Base-by-base conservation (phyloP, 805 yeast species). In the Wickerhamomyces bovis region DNA sequence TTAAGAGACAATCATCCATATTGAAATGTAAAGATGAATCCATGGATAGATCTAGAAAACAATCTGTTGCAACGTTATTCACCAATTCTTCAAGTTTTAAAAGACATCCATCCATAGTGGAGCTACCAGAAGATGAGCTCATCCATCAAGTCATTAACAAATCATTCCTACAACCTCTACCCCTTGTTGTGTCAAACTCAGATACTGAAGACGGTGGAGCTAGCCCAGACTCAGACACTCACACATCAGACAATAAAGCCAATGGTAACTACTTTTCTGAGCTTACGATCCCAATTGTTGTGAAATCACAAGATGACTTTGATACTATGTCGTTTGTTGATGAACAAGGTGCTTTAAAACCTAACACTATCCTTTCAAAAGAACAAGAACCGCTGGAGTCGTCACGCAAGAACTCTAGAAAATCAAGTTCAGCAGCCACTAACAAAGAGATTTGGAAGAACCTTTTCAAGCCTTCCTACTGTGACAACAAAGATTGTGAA, bases 1-100 rank as follows among this genome's bases (percentile, higher is more conserved):
- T 62, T 54, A 60, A 63, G 41, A 54, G 65, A 40, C 57, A 63
- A 40, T 60, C 58, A 18, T 61, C 66, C 8, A 58, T 63, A 6
- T 46, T 64, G 41, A 63, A 61, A 46, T 62, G 66, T 43, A 58
- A 60, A 41, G 62, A 58, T n/a, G 60, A 52, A 26, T 18, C 47
- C 3, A 18, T 38, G 4, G 44, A 47, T 2, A 49, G 45, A 19
- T 53, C 48, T 16, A 44, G 61, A 16, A 56, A 49, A 28, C 52
- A 39, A 16, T 56, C 60, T 8, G 55, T 53, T 16, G 58, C 56
- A 5, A 54, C 62, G 1, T 46, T 54, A 3, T 42, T 52, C 38
- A 54, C 56, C 11, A 53, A 44, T 40, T 38, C 51, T 5, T 54
- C 57, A 12, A 44, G 41, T 20, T 33, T 43, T 31, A 46, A 49